Evolutionary conservation across 1,139 yeast species (phyloP).

Genomic region (Blastobotrys buckinghamii): DNA sequence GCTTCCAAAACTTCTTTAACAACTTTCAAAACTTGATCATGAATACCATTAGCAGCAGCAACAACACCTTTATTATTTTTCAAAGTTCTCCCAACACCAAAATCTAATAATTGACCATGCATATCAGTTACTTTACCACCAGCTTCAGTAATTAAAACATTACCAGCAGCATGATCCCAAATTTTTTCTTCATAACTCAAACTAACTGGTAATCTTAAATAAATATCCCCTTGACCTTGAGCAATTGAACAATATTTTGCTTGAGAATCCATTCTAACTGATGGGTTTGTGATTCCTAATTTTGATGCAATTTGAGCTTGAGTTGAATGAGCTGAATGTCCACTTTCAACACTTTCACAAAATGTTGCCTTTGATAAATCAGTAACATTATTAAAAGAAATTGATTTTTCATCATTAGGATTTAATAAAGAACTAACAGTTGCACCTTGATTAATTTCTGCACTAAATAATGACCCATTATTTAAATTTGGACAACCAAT

Average conservation of each 20-base stretch:
- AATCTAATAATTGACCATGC: conserved; percentile 63
- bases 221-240: conserved; percentile 87
- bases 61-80: conserved; percentile 77
- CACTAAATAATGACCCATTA: conserved; percentile 67
- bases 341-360: conserved; percentile 95
- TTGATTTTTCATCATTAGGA: conserved; percentile 19
- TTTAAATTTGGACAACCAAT: conserved; percentile 90
- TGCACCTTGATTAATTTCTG: conserved; percentile 70
- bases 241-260: conserved; percentile 91
- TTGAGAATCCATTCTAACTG: conserved; percentile 74
- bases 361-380: conserved; percentile 51
- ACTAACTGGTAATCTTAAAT: conserved; percentile 78
- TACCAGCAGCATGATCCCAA: conserved; percentile 99
- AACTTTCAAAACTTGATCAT: conserved; percentile 54
- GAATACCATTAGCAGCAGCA: conserved; percentile 69
- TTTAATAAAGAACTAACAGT: conserved; percentile 33
- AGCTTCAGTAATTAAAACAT: conserved; percentile 75
- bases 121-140: conserved; percentile 91
- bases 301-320: conserved; percentile 66
- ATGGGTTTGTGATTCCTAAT: conserved; percentile 55
- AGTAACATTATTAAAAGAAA: conserved; percentile 30
- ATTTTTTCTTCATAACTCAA: conserved; percentile 81
- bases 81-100: conserved; percentile 81
- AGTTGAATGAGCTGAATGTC: conserved; percentile 89
- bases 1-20: conserved; percentile 31